Evolutionary conservation across 371 early-diverging fungal genomes (phyloP).

Genomic region (Neoconidiobolus thromboides): DNA sequence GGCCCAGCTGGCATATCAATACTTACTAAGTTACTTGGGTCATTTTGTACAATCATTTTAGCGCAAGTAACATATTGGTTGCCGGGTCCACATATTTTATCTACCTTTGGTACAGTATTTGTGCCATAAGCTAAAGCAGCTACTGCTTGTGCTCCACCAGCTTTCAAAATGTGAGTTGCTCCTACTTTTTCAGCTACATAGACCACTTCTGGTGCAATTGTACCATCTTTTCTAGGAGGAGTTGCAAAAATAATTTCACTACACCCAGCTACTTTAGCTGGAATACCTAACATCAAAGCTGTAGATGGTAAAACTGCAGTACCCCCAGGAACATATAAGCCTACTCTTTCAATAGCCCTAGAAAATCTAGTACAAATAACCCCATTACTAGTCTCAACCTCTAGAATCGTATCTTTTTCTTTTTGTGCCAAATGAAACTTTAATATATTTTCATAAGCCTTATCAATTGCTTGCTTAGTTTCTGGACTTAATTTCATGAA

Average conservation of each 20-base stretch:
- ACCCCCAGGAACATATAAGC: slow-evolving; percentile 96
- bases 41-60: slow-evolving; percentile 91
- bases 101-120: slow-evolving; percentile 86
- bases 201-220: slow-evolving; percentile 82
- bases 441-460: slow-evolving; percentile 79
- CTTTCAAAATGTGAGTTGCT: slow-evolving; percentile 70
- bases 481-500: slow-evolving; percentile 38
- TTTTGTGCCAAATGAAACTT: slow-evolving; percentile 90
- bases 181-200: slow-evolving; percentile 96
- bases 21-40: slow-evolving; percentile 72
- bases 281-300: slow-evolving; percentile 89
- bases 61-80: slow-evolving; percentile 98
- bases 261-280: slow-evolving; percentile 94
- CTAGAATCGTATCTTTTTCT: slow-evolving; percentile 31
- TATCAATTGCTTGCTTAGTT: slow-evolving; percentile 75
- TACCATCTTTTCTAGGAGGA: slow-evolving; percentile 83
- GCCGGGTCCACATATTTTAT: slow-evolving; percentile 97
- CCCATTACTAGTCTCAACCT: slow-evolving; percentile 93
- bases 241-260: slow-evolving; percentile 87
- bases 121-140: slow-evolving; percentile 97
- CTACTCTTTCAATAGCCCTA: slow-evolving; percentile 88
- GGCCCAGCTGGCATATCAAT: slow-evolving; percentile 99
- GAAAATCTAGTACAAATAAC: slow-evolving; percentile 79
- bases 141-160: slow-evolving; percentile 97
- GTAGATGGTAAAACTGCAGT: slow-evolving; percentile 90